A percentile compares a stretch with the other conserved stretches of the same genome.
Conservation (phyloP, 805 yeast genomes). For the Spathaspora passalidarum region DNA sequence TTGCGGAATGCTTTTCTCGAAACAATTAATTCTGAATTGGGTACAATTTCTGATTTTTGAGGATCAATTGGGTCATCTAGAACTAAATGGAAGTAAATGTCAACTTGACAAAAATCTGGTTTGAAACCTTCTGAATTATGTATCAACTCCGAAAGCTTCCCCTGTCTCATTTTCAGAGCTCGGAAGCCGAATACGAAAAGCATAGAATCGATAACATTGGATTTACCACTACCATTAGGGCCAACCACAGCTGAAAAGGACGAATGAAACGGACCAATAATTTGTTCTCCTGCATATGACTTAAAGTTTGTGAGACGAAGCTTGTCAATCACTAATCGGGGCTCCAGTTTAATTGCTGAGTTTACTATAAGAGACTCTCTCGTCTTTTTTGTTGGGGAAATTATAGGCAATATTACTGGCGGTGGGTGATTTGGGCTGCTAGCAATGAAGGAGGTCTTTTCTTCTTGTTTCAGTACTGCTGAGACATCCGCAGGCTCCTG, state of each 20-base stretch:
- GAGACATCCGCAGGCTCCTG: neutral
- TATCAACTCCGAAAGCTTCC: slow-evolving; percentile 85
- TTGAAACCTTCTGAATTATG: slow-evolving; percentile 71
- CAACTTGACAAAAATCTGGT: slow-evolving; percentile 80
- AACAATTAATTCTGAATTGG: slow-evolving; percentile 62
- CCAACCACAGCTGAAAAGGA: slow-evolving; percentile 98
- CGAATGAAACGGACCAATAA: slow-evolving; percentile 90
- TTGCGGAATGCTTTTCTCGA: slow-evolving; percentile 77
- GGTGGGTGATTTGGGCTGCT: neutral
- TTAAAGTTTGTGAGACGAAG: slow-evolving; percentile 83
- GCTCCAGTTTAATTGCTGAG: slow-evolving; percentile 21
- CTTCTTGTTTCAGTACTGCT: neutral
- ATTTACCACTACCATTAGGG: slow-evolving; percentile 97
- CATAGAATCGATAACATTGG: slow-evolving; percentile 95
- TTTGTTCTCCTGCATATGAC: slow-evolving; percentile 91
- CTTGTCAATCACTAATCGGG: slow-evolving; percentile 72
- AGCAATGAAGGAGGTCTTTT: neutral
- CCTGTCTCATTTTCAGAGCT: slow-evolving; percentile 95
- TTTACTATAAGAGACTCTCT: neutral
- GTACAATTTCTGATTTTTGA: slow-evolving; percentile 28
- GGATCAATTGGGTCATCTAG: slow-evolving; percentile 47
- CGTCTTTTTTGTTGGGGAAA: neutral
- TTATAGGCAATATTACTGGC: neutral
- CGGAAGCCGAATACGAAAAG: slow-evolving; percentile 96
- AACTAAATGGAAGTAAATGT: slow-evolving; percentile 80